Evolutionary conservation across 2,329 filamentous ascomycete species (phyloP).

Genomic region (Colletotrichum sp.): DNA sequence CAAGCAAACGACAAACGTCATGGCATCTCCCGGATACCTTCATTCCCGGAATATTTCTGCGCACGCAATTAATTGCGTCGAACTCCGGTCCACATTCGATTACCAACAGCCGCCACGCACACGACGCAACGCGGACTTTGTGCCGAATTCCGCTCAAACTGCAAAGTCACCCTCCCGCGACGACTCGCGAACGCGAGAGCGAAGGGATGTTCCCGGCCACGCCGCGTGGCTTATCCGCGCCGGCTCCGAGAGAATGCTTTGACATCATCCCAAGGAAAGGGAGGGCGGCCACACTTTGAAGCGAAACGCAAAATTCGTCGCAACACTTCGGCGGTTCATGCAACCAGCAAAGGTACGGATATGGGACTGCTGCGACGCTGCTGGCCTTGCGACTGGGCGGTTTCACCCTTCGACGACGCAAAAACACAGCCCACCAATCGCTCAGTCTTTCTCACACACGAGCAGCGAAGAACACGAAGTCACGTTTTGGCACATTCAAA

Average conservation of each 20-base stretch:
- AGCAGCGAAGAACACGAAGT: neutral
- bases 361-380: neutral
- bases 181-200: neutral
- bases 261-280: neutral
- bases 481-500: neutral
- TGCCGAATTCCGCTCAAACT: neutral
- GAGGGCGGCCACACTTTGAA: neutral
- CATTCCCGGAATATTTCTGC: neutral
- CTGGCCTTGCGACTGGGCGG: neutral
- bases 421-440: neutral
- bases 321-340: neutral
- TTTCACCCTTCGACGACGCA: neutral
- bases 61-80: neutral
- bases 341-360: neutral
- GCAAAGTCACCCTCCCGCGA: neutral
- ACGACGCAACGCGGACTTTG: neutral
- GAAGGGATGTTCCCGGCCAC: neutral
- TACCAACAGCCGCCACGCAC: neutral
- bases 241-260: neutral
- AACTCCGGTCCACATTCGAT: neutral
- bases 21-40: neutral
- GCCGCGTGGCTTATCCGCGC: neutral
- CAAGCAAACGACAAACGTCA: neutral
- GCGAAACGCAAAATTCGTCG: slow-evolving; percentile 14
- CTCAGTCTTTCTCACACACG: neutral